These are phyloP conservation scores for Cladophialophora chaetospira DNA, from an alignment of 2,329 filamentous ascomycete genomes.

Conservation along the genomic window DNA sequence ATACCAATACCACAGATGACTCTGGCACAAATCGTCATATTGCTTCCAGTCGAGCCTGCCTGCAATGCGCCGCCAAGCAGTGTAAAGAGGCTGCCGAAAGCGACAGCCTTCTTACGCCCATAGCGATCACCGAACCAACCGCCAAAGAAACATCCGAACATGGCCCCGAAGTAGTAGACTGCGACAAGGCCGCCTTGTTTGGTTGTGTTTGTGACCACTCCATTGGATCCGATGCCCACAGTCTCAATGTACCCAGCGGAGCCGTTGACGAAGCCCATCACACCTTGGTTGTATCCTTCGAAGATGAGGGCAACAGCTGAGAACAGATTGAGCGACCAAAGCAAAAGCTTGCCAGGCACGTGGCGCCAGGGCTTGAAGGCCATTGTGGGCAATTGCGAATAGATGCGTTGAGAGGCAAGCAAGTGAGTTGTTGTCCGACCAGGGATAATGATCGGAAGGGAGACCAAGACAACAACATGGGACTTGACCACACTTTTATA, in stretches of 20 bases:
- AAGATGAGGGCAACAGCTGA: too few relatives aligned
- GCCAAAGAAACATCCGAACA: conserved; percentile 60
- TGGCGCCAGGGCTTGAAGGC: too few relatives aligned
- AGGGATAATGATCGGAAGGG: too few relatives aligned
- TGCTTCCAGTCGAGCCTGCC: conserved; percentile 73
- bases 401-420: too few relatives aligned
- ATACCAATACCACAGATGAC: too few relatives aligned
- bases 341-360: too few relatives aligned
- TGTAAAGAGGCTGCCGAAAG: conserved; percentile 64
- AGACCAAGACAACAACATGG: too few relatives aligned
- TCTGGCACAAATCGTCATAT: too few relatives aligned
- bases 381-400: too few relatives aligned
- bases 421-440: too few relatives aligned
- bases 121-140: conserved; percentile 65
- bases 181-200: conserved; percentile 5
- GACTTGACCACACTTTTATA: too few relatives aligned
- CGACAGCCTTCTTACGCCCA: conserved; percentile 66
- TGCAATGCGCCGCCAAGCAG: conserved; percentile 63
- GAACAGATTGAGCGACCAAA: too few relatives aligned
- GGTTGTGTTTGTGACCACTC: background rate
- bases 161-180: conserved; percentile 57
- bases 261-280: conserved; percentile 54
- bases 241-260: conserved; percentile 37
- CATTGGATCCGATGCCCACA: background rate
- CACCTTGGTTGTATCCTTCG: conserved; percentile 58